A percentile compares a stretch with the other conserved stretches of the same genome.
Evolutionary conservation across 2,329 filamentous ascomycete species (phyloP).

Genomic region (Venturia asperata): DNA sequence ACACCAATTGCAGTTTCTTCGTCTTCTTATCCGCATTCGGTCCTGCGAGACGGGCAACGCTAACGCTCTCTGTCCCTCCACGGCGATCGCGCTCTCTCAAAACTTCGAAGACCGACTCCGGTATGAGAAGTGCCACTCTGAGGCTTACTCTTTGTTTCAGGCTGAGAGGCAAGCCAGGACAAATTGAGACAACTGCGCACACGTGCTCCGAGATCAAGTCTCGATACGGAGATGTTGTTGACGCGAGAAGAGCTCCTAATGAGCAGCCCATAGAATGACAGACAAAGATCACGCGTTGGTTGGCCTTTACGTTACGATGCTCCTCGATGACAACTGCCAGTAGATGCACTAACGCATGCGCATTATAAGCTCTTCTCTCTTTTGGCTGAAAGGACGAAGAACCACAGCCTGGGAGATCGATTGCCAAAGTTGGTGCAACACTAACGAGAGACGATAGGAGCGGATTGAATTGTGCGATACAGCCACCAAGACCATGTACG

Average conservation of each 20-base stretch:
- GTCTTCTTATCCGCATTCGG: slow-evolving; percentile 57
- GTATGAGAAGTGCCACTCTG: slow-evolving; percentile 2
- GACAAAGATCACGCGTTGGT: slow-evolving; percentile 58
- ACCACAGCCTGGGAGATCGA: slow-evolving; percentile 88
- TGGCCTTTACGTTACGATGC: slow-evolving; percentile 57
- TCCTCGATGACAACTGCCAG: slow-evolving; percentile 67
- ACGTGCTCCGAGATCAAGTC: slow-evolving; percentile 55
- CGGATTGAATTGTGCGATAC: slow-evolving; percentile 77
- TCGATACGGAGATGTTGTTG: slow-evolving; percentile 47
- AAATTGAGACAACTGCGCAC: slow-evolving; percentile 73
- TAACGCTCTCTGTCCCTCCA: slow-evolving; percentile 69
- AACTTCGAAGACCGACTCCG: slow-evolving; percentile 64
- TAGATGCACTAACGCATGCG: slow-evolving; percentile 66
- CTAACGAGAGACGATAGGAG: slow-evolving; percentile 76
- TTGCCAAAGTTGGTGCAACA: slow-evolving; percentile 73
- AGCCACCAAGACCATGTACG: slow-evolving; percentile 89
- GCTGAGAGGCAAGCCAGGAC: slow-evolving; percentile 63
- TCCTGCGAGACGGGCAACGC: slow-evolving; percentile 72
- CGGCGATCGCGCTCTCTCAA: slow-evolving; percentile 71
- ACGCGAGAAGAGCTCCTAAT: slow-evolving; percentile 65
- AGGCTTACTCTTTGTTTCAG: slow-evolving; percentile 30
- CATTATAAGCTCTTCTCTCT: slow-evolving; percentile 70
- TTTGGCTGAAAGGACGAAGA: slow-evolving; percentile 65
- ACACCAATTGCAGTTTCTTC: slow-evolving; percentile 60
- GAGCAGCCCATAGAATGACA: slow-evolving; percentile 89